A percentile compares a stretch with the other conserved stretches of the same genome.
Conservation (phyloP, 306 rosid genomes). For the Mimosa pudica region DNA sequence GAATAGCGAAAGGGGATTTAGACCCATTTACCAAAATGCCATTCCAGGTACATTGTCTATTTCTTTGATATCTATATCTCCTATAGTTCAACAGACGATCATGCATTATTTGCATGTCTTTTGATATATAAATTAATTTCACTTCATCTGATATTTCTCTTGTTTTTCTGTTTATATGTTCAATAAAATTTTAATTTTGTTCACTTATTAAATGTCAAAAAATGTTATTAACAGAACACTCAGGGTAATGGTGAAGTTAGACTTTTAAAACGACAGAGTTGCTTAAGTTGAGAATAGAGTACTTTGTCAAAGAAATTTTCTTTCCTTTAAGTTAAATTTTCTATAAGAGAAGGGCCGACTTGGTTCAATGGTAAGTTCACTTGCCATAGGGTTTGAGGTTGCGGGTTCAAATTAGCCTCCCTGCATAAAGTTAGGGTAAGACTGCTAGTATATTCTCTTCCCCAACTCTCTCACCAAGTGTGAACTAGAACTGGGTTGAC, state of each 20-base stretch:
- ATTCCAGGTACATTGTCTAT: slow-evolving; percentile 59
- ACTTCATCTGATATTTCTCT: slow-evolving; percentile 5
- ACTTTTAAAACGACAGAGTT: slow-evolving; percentile 23
- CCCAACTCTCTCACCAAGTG: too few species aligned
- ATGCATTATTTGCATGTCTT: not conserved
- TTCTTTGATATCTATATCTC: slow-evolving; percentile 16
- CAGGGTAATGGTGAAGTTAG: slow-evolving; percentile 2
- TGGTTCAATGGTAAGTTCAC: too few species aligned
- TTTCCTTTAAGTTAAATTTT: slow-evolving; percentile 9
- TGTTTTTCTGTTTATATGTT: slow-evolving; percentile 20
- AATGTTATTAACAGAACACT: not conserved
- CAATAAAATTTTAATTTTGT: slow-evolving; percentile 14
- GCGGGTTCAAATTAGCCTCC: too few species aligned
- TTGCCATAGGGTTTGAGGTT: too few species aligned
- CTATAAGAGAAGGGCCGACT: not conserved
- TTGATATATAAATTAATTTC: slow-evolving; percentile 25
- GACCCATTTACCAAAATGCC: slow-evolving; percentile 88
- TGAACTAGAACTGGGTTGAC: too few species aligned
- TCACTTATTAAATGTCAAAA: slow-evolving; percentile 25
- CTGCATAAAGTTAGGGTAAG: too few species aligned
- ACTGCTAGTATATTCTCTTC: too few species aligned
- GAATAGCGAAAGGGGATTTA: slow-evolving; percentile 85
- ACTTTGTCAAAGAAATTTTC: not conserved
- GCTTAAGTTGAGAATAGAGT: not conserved
- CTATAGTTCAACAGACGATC: not conserved